Evolutionary conservation across 805 yeast genomes (phyloP), one percentile per base, ranked within the genome.

Genomic region (Nematodospora valgi): DNA sequence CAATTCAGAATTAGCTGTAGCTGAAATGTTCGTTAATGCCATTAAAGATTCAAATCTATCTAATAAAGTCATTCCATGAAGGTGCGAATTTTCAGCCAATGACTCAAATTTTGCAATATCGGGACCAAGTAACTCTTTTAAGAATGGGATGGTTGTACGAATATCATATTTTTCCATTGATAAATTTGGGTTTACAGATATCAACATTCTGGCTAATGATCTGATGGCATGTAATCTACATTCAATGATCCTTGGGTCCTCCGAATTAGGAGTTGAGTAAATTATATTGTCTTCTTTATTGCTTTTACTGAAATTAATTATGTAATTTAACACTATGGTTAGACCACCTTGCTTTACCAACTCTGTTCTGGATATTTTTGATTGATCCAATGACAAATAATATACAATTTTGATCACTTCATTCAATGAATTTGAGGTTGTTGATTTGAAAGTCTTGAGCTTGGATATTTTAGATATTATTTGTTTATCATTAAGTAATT

Each of bases 11-110:
- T 65, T 61, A 8, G 62, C 63, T 2, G 67, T 40, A 0, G 86
- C 68, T 0, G 86, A 74, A 6, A 82, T 44, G 53, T 84, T 85
- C 1, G 91, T 84, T 19, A 84, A 63, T 0, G 89, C 86, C 15
- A 80, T 50, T 25, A 85, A 57, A 0, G 80, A 62, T 46, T 79
- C 82, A 44, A 70, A 73, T 14, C 70, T 66, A 38, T 75, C 81
- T 10, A 70, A 44, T 3, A 44, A 43, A 1, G 67, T 55, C 13
- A 63, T 41, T 0, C 65, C 68, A 32, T 59, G 30, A 4, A 56
- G 35, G 28, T 56, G 58, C 4, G 51, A 51, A 5, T 30, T 31
- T 3, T n/a, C 18, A 9, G 32, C 31, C 3, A 39, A 14, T 1
- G 52, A 51, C 3, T 40, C 14, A 33, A 56, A 54, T 12, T 48